Percentiles rank a stretch among this genome's conserved stretches.
Evolutionary conservation across 2,329 filamentous ascomycete species (phyloP).

Genomic region (Aspergillus oerlinghausenensis): DNA sequence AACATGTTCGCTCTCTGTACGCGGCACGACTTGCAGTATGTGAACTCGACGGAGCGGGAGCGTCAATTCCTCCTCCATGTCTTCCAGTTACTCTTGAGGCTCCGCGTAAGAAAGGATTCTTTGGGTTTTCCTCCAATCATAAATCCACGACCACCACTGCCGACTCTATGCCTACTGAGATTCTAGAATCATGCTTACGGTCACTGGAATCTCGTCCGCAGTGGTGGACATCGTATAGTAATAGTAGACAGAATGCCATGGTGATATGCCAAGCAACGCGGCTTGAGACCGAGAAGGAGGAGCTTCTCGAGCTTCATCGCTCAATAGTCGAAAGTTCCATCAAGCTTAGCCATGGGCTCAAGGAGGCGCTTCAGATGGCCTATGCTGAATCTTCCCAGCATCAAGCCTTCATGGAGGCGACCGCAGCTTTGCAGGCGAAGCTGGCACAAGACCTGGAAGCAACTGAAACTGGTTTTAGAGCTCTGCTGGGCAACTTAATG

Average conservation of each 20-base stretch:
- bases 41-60: constrained; percentile 53
- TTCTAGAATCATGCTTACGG: constrained; percentile 49
- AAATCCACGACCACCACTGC: constrained; percentile 13
- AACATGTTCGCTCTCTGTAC: constrained; percentile 52
- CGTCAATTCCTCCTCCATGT: constrained; percentile 50
- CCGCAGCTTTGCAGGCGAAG: constrained; percentile 27
- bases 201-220: constrained; percentile 52
- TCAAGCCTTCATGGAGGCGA: constrained; percentile 28
- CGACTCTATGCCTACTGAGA: constrained; percentile 17
- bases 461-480: constrained; percentile 21
- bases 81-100: constrained; percentile 43
- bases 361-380: constrained; percentile 29
- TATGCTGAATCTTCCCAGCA: constrained; percentile 27
- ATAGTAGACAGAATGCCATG: constrained; percentile 56
- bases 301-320: constrained; percentile 38
- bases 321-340: constrained; percentile 33
- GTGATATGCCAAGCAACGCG: constrained; percentile 60
- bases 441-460: constrained; percentile 30
- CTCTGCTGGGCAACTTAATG: constrained; percentile 22
- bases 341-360: constrained; percentile 32
- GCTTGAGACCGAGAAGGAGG: constrained; percentile 52
- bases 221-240: constrained; percentile 62
- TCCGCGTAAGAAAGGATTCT: constrained; percentile 25
- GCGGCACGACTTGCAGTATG: constrained; percentile 61
- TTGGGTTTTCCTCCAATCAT: constrained; percentile 18